These are phyloP conservation scores for Phytopythium oedochilum DNA, from an alignment of 352 stramenopile genomes.

Conservation along the genomic window DNA sequence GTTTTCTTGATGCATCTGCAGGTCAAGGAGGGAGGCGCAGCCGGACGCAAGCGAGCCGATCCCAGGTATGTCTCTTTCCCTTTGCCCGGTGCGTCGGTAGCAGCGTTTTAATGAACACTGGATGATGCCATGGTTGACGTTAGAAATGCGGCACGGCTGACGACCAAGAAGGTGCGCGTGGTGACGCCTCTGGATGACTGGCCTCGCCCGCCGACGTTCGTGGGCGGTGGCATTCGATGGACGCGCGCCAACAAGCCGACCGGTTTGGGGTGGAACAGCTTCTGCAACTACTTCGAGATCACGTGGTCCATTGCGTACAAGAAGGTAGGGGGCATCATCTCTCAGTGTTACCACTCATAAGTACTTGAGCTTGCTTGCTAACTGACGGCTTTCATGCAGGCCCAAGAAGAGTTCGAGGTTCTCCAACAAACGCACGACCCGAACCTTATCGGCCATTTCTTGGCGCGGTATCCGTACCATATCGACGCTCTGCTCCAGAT, in stretches of 20 bases:
- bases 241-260: conserved; percentile 75
- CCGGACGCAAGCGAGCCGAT: conserved; percentile 46
- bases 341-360: not conserved
- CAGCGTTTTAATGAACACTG: no score
- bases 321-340: conserved; percentile 36
- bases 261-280: conserved; percentile 54
- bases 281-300: conserved; percentile 81
- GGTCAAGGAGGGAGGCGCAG: conserved; percentile 57
- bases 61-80: conserved; percentile 52
- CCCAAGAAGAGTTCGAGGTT: conserved; percentile 78
- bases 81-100: no score
- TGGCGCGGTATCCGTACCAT: conserved; percentile 83
- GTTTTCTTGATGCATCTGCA: conserved; percentile 7
- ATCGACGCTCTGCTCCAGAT: conserved; percentile 83
- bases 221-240: conserved; percentile 83
- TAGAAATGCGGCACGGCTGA: conserved; percentile 34
- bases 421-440: conserved; percentile 81
- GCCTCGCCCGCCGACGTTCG: conserved; percentile 81
- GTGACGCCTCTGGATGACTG: conserved; percentile 79
- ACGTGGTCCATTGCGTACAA: conserved; percentile 87
- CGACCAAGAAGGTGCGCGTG: conserved; percentile 69
- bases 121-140: no score
- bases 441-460: conserved; percentile 75
- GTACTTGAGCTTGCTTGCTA: not conserved
- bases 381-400: conserved; percentile 16